Evolutionary conservation across 208 protist genomes (phyloP), one percentile per base, ranked within the genome.

Genomic region (Leishmania gerbilli): DNA sequence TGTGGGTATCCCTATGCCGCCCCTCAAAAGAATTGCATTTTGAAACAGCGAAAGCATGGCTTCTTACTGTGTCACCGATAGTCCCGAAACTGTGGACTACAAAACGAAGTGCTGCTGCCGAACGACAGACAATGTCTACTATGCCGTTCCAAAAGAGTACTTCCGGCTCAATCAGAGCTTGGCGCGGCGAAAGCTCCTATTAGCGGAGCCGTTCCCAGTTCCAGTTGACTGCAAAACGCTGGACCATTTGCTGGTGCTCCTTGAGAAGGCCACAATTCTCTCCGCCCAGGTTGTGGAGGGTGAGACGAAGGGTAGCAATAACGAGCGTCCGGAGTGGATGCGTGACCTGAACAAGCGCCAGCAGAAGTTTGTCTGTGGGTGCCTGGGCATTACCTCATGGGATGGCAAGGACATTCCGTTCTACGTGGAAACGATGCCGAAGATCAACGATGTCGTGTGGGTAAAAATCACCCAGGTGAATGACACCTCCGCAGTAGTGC

Each of bases 401-500:
- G 93, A 95, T 55, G 93, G 93, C 9, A 90, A 90, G 72, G 88
- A 93, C 53, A 87, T 92, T 64, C 86, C 83, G 11, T 93, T 97
- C 76, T 97, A 97, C 72, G 89, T 90, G 51, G 87, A 93, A 58
- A 89, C 86, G 56, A 83, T 95, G 69, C 99, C 99, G 49, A 98
- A 99, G 75, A 88, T 99, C 13, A 97, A 99, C 74, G 95, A 99
- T 65, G 89, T 99, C 27, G 99, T 99, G 3, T 99, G 99, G 97
- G 99, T 99, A 24, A 98, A 95, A 69, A 98, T 99, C 19, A 92
- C 90, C 27, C 86, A 90, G 49, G 98, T 99, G 45, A 94, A 91
- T 49, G 97, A 98, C 74, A 98, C 97, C 15, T 98, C 96, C 56
- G 96, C 96, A 31, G 93, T 98, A 60, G 98, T 99, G 47, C 89